Base-by-base conservation (phyloP, 192 early-diverging fungal genomes). In the Entomortierella parvispora region DNA sequence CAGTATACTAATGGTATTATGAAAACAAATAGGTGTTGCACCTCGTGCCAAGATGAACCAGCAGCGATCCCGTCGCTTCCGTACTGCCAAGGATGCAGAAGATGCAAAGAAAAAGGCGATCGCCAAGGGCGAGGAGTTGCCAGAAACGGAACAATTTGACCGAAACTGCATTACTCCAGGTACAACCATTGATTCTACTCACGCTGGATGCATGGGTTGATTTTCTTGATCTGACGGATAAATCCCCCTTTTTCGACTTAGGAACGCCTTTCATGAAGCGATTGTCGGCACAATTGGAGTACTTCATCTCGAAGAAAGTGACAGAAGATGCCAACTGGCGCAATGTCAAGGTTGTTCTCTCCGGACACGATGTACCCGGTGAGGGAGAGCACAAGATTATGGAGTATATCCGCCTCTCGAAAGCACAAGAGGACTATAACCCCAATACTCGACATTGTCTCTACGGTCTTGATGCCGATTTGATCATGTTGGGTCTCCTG, bases 341-440 rank as follows among this genome's bases (percentile, higher is more conserved):
- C 71, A 84, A 91, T 60, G 90, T 96, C 37, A 90, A 96, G 82
- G 89, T 99, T 44, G 89, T 99, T 56, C 86, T 99, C 4, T 97
- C 96, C 33, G 97, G 95, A 28, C 95, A 94, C 37, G 93, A 92
- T 47, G 95, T 97, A 0, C 96, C 96, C 17, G 97, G 97, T 52
- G 97, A 99, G 82, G 97, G 97, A 52, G 97, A 99, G 82, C 97
- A 99, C 86, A 99, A 99, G 80, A 97, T 99, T 62, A 98, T 99
- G 97, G 97, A 99, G 80, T 99, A 92, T 61, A 96, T 99, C 60
- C 93, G 97, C 42, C 84, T 91, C 23, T 83, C 92, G 33, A 92
- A 95, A 40, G 89, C 88, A 4, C 90, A 92, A 71, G 84, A 91
- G 20, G 91, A 88, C 32, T 96, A 97, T 66, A 83, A 94, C 71